Percentiles rank a stretch among this genome's conserved stretches.
Evolutionary conservation across 768 basidiomycete genomes (phyloP).

Genomic region (Suillus lakei): DNA sequence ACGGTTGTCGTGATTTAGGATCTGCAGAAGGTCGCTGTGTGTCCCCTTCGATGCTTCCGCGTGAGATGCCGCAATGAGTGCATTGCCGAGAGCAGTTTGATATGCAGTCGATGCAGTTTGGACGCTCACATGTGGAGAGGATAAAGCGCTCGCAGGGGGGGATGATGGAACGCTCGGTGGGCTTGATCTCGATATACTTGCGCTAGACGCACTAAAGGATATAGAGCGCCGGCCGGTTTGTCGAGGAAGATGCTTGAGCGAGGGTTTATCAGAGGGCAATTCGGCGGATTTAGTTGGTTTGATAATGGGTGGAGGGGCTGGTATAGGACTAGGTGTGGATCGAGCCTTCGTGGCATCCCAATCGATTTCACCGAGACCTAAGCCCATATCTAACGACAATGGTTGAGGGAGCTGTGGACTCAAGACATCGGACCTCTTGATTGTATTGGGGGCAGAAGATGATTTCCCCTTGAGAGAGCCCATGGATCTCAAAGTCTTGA

Average conservation of each 20-base stretch:
- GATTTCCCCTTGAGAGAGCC: constrained; percentile 72
- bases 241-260: constrained; percentile 44
- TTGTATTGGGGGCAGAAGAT: constrained; percentile 29
- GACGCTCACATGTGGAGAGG: constrained; percentile 27
- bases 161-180: constrained; percentile 58
- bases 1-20: constrained; percentile 87
- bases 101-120: constrained; percentile 33
- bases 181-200: constrained; percentile 39
- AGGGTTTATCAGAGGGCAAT: constrained; percentile 39
- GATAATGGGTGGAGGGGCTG: constrained; percentile 19
- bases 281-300: constrained; percentile 29
- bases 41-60: constrained; percentile 92
- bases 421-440: constrained; percentile 42
- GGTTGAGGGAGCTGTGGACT: constrained; percentile 61
- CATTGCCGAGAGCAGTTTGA: constrained; percentile 83
- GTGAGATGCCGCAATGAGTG: constrained; percentile 92
- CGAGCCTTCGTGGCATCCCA: constrained; percentile 42
- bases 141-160: constrained; percentile 51
- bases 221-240: constrained; percentile 69
- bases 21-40: constrained; percentile 88
- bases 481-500: constrained; percentile 83
- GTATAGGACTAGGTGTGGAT: constrained; percentile 3
- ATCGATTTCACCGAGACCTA: constrained; percentile 58
- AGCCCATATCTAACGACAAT: constrained; percentile 56
- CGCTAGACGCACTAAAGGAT: constrained; percentile 53